Evolutionary conservation across 768 basidiomycete genomes (phyloP), one percentile per base, ranked within the genome.

Genomic region (Trametes villosa): DNA sequence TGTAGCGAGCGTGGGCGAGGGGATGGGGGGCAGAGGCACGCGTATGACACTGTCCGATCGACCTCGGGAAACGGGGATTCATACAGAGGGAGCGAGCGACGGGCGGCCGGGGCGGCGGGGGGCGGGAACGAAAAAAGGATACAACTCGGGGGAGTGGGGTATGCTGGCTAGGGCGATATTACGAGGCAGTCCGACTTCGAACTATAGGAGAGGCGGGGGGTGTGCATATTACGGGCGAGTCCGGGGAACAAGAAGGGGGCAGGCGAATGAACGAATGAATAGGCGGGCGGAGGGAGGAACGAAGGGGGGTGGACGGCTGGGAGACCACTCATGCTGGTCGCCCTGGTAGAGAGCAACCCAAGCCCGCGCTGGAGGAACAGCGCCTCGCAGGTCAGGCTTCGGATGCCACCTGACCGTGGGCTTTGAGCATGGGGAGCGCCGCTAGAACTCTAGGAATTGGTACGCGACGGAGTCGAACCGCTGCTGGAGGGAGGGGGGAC

Each of bases 371-470:
- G 27, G 49, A 41, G 36, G 24, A 48, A 26, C 29, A 36, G 13
- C 60, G 22, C 50, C 47, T 50, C 36, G 34, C 36, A 34, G 27
- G 47, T 29, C 53, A 46, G 38, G 60, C 53, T 56, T 61, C 53
- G 54, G 42, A 44, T 46, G 42, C 53, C 48, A 49, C 59, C 52
- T 60, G 53, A 34, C 41, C 29, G 11, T 24, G 6, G 15, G 27
- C 46, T 45, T 24, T 18, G 15, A 29, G 29, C 29, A 13, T 13
- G 18, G 46, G 29, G 29, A 51, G 22, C 26, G 27, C 53, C 36
- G 17, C n/a, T 77, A 92, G 70, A 92, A 92, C 74, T 92, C 89
- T 38, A 85, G 79, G 72, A 92, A 92, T 58, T 89, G 88, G 69
- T 85, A 89, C 17, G 83, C 79, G 65, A 83, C 79, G 30, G 86